Evolutionary conservation across 495 filamentous ascomycete species (phyloP).

Genomic region (Lasiosphaeria miniovina): DNA sequence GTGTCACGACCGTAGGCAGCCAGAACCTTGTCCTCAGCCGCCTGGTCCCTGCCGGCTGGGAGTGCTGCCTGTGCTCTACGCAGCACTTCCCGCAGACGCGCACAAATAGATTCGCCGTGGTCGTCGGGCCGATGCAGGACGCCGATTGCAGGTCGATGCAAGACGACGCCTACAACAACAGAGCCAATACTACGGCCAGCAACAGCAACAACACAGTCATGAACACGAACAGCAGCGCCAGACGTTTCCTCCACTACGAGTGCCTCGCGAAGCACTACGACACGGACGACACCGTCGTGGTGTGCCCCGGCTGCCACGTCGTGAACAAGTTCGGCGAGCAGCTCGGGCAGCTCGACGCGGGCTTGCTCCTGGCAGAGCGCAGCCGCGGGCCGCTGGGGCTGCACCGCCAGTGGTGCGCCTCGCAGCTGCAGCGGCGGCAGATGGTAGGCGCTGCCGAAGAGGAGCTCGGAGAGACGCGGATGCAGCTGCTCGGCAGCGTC

Average conservation of each 20-base stretch:
- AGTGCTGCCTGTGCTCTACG: slow-evolving; percentile 1
- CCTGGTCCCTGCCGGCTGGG: slow-evolving; percentile 2
- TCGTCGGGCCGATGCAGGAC: background rate
- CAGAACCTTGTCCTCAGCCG: slow-evolving; percentile 1
- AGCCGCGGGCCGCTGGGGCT: background rate
- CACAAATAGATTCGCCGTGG: background rate
- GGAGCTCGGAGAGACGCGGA: too few relatives aligned
- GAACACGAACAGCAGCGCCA: background rate
- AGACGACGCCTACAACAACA: background rate
- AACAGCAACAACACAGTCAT: background rate
- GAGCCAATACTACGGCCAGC: background rate
- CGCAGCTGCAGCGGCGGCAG: too few relatives aligned
- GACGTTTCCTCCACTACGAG: too few relatives aligned
- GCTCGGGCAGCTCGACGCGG: background rate
- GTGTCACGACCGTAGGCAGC: background rate
- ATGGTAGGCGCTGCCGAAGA: too few relatives aligned
- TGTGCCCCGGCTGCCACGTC: background rate
- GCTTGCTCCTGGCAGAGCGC: background rate
- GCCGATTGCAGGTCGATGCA: background rate
- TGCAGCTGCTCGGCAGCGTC: too few relatives aligned
- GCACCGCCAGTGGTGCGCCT: too few relatives aligned
- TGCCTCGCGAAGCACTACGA: background rate
- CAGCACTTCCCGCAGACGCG: background rate
- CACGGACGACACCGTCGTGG: background rate
- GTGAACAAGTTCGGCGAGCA: slow-evolving; percentile 5